Conservation (phyloP, 2,329 filamentous ascomycete species). For the Pyrenochaeta sp. region DNA sequence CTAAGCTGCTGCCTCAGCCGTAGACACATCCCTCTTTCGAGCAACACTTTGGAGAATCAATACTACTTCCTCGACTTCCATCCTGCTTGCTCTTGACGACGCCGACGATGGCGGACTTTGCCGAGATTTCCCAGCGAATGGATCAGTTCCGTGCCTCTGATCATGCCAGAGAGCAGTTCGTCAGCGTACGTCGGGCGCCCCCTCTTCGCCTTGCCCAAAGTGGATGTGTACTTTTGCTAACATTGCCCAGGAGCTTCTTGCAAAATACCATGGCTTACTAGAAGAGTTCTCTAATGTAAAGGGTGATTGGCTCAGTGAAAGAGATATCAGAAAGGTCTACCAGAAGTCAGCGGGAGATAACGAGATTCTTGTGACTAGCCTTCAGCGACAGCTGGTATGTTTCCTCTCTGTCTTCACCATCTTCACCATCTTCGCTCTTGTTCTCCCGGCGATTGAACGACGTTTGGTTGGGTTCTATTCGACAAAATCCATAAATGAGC, state of each 20-base stretch:
- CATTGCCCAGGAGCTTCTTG: constrained; percentile 35
- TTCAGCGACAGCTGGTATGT: constrained; percentile 36
- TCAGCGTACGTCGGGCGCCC: constrained; percentile 40
- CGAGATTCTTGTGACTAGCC: constrained; percentile 24
- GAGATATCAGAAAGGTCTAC: constrained; percentile 40
- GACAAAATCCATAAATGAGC: too few relatives aligned
- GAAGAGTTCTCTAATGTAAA: constrained; percentile 35
- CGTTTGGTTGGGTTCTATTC: too few relatives aligned
- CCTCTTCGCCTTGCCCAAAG: not conserved
- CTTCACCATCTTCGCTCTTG: too few relatives aligned
- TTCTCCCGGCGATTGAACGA: too few relatives aligned
- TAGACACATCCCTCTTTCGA: constrained; percentile 3
- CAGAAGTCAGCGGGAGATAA: constrained; percentile 33
- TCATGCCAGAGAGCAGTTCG: constrained; percentile 44
- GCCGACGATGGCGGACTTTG: constrained; percentile 27
- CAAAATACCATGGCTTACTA: constrained; percentile 32
- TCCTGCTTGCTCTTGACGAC: not conserved
- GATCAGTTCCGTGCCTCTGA: constrained; percentile 45
- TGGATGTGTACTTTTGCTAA: constrained; percentile 24
- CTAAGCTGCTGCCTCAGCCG: constrained; percentile 17
- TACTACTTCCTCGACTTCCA: too few relatives aligned
- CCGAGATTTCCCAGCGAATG: constrained; percentile 36
- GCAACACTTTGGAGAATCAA: too few relatives aligned
- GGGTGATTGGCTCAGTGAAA: constrained; percentile 42
- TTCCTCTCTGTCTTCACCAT: too few relatives aligned